Percentiles rank a stretch among this genome's conserved stretches.
phyloP scores from a whole-genome alignment of 164 flowering plant species.

The Euptelea pleiosperma region DNA sequence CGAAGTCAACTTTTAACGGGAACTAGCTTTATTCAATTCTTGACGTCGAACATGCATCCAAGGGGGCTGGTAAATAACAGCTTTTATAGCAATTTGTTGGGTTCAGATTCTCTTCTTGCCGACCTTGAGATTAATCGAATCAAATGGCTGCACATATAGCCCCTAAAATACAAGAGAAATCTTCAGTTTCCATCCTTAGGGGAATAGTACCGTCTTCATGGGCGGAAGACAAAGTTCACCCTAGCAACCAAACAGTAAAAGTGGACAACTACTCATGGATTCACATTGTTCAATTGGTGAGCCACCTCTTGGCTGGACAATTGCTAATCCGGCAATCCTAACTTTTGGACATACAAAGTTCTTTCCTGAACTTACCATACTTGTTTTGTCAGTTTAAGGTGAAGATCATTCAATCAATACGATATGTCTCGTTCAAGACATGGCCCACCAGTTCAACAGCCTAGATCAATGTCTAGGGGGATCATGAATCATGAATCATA shows the following conservation, averaged over 20 bases:
- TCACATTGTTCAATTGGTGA: too few relatives aligned
- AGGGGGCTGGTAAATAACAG: conserved; percentile 7
- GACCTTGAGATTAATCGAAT: conserved; percentile 6
- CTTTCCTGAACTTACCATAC: too few relatives aligned
- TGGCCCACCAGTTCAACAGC: too few relatives aligned
- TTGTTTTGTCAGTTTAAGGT: too few relatives aligned
- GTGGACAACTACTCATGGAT: neutral
- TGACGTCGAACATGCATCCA: neutral
- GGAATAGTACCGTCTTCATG: neutral
- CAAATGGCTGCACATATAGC: conserved; percentile 57
- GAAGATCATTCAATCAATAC: too few relatives aligned
- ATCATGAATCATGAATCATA: too few relatives aligned
- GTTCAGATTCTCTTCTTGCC: neutral
- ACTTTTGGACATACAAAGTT: too few relatives aligned
- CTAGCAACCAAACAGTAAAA: neutral
- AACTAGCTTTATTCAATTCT: neutral
- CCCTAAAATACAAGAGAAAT: conserved; percentile 28
- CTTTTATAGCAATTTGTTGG: neutral
- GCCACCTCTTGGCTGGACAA: too few relatives aligned
- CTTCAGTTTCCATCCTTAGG: neutral
- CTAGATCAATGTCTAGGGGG: too few relatives aligned
- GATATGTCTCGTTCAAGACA: too few relatives aligned
- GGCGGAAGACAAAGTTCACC: neutral
- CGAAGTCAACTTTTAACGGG: neutral
- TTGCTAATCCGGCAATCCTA: too few relatives aligned